Evolutionary conservation across 2,329 filamentous ascomycete species (phyloP), one percentile per base, ranked within the genome.

Genomic region (Fusarium beomiforme): DNA sequence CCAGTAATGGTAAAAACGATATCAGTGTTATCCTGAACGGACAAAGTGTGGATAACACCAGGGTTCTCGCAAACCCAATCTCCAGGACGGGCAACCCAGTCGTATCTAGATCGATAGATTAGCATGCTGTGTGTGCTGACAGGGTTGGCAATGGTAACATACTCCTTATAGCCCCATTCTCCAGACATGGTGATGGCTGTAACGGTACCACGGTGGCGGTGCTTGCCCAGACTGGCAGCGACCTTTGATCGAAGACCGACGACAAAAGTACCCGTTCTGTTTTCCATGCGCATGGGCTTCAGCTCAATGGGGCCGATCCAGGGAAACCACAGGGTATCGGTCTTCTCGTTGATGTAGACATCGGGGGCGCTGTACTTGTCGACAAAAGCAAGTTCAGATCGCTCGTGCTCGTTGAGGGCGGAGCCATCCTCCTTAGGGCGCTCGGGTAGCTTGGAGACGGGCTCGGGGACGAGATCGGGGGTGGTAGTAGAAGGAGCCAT

Each of bases 311-410:
- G 68, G 13, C 68, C 68, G 7, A 71, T 69, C 68, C 68, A 71
- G 5, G 69, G 70, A 33, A 75, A 75, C 71, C 71, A 75, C 2
- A 74, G 31, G 11, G 73, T 75, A 50, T 74, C 73, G 5, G 49
- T 59, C 53, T 75, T 62, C 17, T 21, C 59, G 42, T 69, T 74
- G 66, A 75, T 75, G 14, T 75, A 75, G 39, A 75, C 56, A 23
- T 75, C 73, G 53, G 73, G 73, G 4, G 73, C 71, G 64, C 73
- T 75, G 69, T 74, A 75, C 56, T 72, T 75, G 71, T 75, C 73
- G 54, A 69, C 70, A 12, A 75, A 75, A 12, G 71, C 71, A 12
- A 75, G 57, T 61, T 75, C 73, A 2, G 62, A 47, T 4, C 41
- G 68, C 37, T 71, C 53, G 2, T 46, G 42, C 16, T 51, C 49